Evolutionary conservation across 345 rosid species (phyloP).

Genomic region (Mercurialis annua): DNA sequence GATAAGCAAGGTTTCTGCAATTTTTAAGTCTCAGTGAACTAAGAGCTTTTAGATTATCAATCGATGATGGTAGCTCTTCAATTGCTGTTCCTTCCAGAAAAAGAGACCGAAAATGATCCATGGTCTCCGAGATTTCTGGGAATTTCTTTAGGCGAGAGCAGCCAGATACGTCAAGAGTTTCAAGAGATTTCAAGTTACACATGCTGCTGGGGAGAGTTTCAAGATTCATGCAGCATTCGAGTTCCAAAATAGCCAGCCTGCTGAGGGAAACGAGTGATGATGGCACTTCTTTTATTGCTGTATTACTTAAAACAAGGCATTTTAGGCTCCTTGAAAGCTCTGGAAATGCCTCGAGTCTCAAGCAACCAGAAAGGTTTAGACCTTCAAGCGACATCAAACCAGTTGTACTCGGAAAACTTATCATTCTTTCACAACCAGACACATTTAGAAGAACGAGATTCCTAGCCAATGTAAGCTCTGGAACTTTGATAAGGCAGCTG

Average conservation of each 20-base stretch:
- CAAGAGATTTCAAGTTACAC: too few species aligned
- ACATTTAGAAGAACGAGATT: too few species aligned
- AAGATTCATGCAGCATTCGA: neutral
- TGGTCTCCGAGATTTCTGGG: too few species aligned
- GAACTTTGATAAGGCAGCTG: neutral
- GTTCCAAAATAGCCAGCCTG: neutral
- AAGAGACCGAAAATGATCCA: too few species aligned
- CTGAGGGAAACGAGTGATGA: neutral
- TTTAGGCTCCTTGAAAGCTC: slow-evolving; percentile 1
- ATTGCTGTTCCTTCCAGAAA: too few species aligned
- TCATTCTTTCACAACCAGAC: neutral
- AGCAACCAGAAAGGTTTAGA: neutral
- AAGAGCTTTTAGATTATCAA: too few species aligned
- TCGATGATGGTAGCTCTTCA: too few species aligned
- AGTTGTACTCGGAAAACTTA: slow-evolving; percentile 2
- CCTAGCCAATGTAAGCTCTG: neutral
- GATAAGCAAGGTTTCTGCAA: too few species aligned
- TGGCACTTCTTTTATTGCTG: neutral
- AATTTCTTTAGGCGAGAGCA: too few species aligned
- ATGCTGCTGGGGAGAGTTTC: neutral
- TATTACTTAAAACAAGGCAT: neutral
- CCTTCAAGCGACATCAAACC: neutral
- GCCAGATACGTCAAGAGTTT: too few species aligned
- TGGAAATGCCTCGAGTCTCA: neutral
- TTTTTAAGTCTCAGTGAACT: too few species aligned